These are phyloP conservation scores for Coemansia sp. DNA, from an alignment of 192 early-diverging fungal genomes.

Conservation along the genomic window DNA sequence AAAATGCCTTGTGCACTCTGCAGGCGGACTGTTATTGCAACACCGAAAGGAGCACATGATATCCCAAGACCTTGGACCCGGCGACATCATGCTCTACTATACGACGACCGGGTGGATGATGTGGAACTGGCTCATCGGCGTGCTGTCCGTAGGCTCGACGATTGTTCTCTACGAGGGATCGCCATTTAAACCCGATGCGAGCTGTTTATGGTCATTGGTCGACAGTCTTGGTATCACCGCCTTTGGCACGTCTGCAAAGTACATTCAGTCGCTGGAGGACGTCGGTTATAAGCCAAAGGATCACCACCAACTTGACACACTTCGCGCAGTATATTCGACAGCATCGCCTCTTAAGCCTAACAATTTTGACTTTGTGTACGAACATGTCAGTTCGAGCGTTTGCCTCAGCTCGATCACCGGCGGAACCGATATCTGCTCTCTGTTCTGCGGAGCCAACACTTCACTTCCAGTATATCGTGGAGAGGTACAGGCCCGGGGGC, in stretches of 20 bases:
- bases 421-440: slow-evolving; percentile 95
- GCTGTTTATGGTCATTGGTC: slow-evolving; percentile 73
- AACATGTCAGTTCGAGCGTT: slow-evolving; percentile 79
- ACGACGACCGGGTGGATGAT: slow-evolving; percentile 98
- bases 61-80: slow-evolving; percentile 69
- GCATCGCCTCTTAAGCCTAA: slow-evolving; percentile 93
- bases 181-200: slow-evolving; percentile 82
- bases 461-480: slow-evolving; percentile 91
- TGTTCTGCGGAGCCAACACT: slow-evolving; percentile 91
- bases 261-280: slow-evolving; percentile 88
- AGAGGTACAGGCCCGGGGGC: slow-evolving; percentile 87
- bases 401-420: slow-evolving; percentile 94
- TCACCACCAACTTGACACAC: slow-evolving; percentile 59
- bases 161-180: slow-evolving; percentile 92
- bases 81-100: slow-evolving; percentile 90
- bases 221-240: slow-evolving; percentile 78
- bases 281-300: slow-evolving; percentile 63
- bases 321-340: slow-evolving; percentile 87
- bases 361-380: slow-evolving; percentile 90
- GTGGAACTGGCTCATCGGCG: slow-evolving; percentile 97
- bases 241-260: slow-evolving; percentile 96
- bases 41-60: slow-evolving; percentile 93
- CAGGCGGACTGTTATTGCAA: slow-evolving; percentile 88
- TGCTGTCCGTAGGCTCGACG: slow-evolving; percentile 74
- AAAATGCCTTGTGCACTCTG: slow-evolving; percentile 95